Evolutionary conservation across 129 eudicot genomes (phyloP), one percentile per base, ranked within the genome.

Genomic region (Chrysanthemum makinoi): DNA sequence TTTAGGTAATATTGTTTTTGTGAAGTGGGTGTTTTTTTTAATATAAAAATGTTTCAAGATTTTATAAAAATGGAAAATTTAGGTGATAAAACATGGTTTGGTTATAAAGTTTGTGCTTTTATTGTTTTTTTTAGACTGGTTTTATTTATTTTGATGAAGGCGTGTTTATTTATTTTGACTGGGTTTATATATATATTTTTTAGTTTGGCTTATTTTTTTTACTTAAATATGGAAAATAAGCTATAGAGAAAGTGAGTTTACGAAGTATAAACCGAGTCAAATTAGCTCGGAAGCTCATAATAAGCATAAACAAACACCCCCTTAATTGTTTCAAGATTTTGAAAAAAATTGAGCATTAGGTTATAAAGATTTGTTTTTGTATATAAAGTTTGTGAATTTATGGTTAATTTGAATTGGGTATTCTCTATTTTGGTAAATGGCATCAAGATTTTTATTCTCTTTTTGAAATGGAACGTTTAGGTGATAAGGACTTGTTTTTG

Each of bases 401-500:
- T 46, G 54, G 65, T 15, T 74, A 65, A 62, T 68, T 56, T 46
- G 67, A 46, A 54, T 49, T 65, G 86, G 73, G 75, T 66, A 12
- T 12, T 6, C 48, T 76, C 76, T 78, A 75, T 78, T 72, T 58
- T 75, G 28, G 55, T 76, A 53, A 64, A 50, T 69, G 59, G 79
- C 69, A 59, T 53, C 69, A 69, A 55, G 73, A 55, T 56, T 70
- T 81, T 28, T 14, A 18, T 63, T 46, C 50, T 70, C 79, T 28
- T 14, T 30, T 63, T 51, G 62, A 72, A 6, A 57, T 66, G 65
- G 73, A 60, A 56, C 20, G 55, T 52, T 75, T 62, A 62, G 73
- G 72, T 73, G 65, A 73, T 58, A 63, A 28, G 13, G 19, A 61
- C 28, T 61, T 48, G 18, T 62, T 62, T 62, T 66, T 75, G 13